A percentile compares a stretch with the other conserved stretches of the same genome.
Evolutionary conservation across 2,329 filamentous ascomycete species (phyloP).

Genomic region (Nemania sp.): DNA sequence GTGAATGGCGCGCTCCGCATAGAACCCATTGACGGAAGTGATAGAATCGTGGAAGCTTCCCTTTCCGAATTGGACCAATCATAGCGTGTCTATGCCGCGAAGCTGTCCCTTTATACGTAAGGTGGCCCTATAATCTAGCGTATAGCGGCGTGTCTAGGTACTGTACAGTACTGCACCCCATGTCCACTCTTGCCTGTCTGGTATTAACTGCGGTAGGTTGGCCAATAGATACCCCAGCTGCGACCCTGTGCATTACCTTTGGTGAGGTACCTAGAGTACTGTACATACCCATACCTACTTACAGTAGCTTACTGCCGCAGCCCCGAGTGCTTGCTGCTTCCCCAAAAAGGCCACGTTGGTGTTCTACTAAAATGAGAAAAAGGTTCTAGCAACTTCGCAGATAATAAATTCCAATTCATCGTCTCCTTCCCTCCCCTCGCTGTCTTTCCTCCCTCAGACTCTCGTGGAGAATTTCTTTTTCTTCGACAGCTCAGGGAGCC

Average conservation of each 20-base stretch:
- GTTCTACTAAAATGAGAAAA: constrained; percentile 35
- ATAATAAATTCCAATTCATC: constrained; percentile 45
- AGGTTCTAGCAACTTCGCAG: constrained; percentile 36
- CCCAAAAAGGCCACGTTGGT: constrained; percentile 51
- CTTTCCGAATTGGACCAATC: constrained; percentile 20
- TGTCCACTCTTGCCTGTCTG: constrained; percentile 16
- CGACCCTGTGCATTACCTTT: neutral
- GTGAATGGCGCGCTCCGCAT: constrained; percentile 23
- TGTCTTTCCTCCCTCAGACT: constrained; percentile 42
- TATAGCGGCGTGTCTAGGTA: neutral
- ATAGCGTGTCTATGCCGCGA: neutral
- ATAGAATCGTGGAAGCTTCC: constrained; percentile 28
- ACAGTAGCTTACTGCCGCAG: constrained; percentile 27
- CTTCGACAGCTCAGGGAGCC: constrained; percentile 55
- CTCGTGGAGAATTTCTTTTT: constrained; percentile 47
- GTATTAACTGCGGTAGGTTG: neutral
- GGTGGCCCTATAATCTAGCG: neutral
- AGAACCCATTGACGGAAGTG: constrained; percentile 8
- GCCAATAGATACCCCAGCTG: constrained; percentile 10
- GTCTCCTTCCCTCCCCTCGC: constrained; percentile 35
- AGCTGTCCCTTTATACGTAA: constrained; percentile 3
- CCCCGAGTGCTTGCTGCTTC: constrained; percentile 24
- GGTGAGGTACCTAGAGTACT: neutral
- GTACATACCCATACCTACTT: too few species aligned
- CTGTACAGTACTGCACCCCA: constrained; percentile 8